Conservation (phyloP, 148 eudicot species). For the Salicornia ramosissima region DNA sequence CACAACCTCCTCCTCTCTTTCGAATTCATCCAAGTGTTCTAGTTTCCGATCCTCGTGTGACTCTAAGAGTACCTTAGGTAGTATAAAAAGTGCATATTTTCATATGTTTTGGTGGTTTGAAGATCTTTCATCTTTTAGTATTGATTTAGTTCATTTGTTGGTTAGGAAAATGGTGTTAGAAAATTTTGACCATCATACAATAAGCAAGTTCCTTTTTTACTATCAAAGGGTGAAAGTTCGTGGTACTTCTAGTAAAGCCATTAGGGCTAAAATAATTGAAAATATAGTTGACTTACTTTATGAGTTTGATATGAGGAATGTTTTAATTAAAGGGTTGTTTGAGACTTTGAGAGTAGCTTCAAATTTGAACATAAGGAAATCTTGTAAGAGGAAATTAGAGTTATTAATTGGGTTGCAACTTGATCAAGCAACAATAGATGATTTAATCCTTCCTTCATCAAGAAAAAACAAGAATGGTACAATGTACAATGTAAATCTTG, state of each 20-base stretch:
- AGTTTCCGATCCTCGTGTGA: conserved; percentile 42
- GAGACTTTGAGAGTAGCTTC: conserved; percentile 31
- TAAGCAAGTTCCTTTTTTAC: conserved; percentile 44
- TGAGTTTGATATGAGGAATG: conserved; percentile 32
- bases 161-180: conserved; percentile 33
- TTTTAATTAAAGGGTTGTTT: conserved; percentile 38
- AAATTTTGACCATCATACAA: conserved; percentile 34
- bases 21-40: conserved; percentile 42
- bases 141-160: conserved; percentile 34
- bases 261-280: conserved; percentile 31
- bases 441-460: conserved; percentile 41
- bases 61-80: conserved; percentile 32
- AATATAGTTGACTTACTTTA: conserved; percentile 34
- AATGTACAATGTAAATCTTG: conserved; percentile 43
- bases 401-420: conserved; percentile 45
- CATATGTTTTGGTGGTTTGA: conserved; percentile 48
- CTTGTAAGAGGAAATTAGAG: conserved; percentile 33
- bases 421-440: conserved; percentile 50
- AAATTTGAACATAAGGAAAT: conserved; percentile 27
- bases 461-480: conserved; percentile 16
- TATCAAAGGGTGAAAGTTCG: conserved; percentile 36
- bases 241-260: conserved; percentile 11
- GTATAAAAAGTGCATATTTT: conserved; percentile 16
- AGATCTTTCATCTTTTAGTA: conserved; percentile 36
- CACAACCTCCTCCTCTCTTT: conserved; percentile 27